These are phyloP conservation scores for Scutellaria barbata DNA, from an alignment of 257 asterid genomes.

Conservation along the genomic window DNA sequence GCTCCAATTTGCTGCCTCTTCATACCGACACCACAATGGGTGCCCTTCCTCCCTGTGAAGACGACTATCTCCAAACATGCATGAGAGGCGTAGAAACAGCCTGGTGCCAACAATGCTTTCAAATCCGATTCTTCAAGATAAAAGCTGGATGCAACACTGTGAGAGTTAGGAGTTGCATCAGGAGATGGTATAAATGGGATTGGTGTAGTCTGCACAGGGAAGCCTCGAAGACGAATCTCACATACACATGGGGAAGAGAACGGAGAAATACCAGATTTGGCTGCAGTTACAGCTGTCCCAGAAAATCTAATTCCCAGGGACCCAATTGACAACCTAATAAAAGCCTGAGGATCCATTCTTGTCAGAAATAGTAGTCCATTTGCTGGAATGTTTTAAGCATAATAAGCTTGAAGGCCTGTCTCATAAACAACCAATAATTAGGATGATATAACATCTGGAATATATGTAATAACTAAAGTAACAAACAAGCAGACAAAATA, in stretches of 20 bases:
- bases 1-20: conserved; percentile 86
- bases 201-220: conserved; percentile 87
- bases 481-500: neutral
- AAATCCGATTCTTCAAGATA: conserved; percentile 89
- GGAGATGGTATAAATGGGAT: conserved; percentile 79
- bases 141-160: conserved; percentile 73
- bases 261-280: conserved; percentile 57
- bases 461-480: neutral
- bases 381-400: conserved; percentile 22
- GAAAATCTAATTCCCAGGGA: conserved; percentile 81
- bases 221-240: conserved; percentile 95
- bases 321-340: conserved; percentile 84
- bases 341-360: conserved; percentile 92
- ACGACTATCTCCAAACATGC: conserved; percentile 81
- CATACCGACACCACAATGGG: conserved; percentile 80
- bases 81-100: conserved; percentile 72
- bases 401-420: conserved; percentile 31
- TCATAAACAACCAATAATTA: conserved; percentile 18
- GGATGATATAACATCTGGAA: conserved; percentile 19
- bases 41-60: conserved; percentile 77
- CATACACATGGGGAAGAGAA: conserved; percentile 75
- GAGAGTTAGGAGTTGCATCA: conserved; percentile 64
- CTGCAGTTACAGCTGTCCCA: conserved; percentile 45
- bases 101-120: conserved; percentile 71
- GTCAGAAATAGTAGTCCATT: conserved; percentile 58